Base-by-base conservation (phyloP, 345 rosid genomes). In the Aquilaria yunnanensis region DNA sequence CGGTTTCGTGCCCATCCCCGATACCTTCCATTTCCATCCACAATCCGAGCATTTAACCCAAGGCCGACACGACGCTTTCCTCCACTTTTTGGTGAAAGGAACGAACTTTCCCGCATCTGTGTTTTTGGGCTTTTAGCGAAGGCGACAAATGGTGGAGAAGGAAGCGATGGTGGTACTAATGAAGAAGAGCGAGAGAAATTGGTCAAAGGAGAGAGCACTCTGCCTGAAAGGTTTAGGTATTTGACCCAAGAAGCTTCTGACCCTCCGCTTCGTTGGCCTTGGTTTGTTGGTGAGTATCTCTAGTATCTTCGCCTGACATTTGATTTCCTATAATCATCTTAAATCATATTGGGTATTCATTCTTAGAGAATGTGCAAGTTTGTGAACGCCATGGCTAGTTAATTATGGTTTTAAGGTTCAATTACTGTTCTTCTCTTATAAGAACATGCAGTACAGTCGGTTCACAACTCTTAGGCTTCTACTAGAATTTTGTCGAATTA, bases 181-280 rank as follows among this genome's bases (percentile, higher is more conserved):
- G 92, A 85, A 45, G 82, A 72, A 14, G 89, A 85, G 66, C 65
- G 53, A 51, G 89, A 85, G 64, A 67, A 51, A 51, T 68, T 80
- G 63, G 85, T 81, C 56, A 80, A 86, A 61, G 81, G 87, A 45
- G 85, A 81, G 69, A 92, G 93, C 69, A 85, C 98, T 32, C 76
- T 89, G 91, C 96, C 93, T 65, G 96, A 85, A 64, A 80, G 96
- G 74, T 92, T 92, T 70, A 78, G 89, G 73, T 75, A 89, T 78
- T 70, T 92, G 75, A 85, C 89, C 71, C 84, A 79, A 76, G 87
- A 89, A 83, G 96, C 85, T 9, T 89, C 89, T 30, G 85, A 87
- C 46, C 77, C 69, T 68, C 87, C 91, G 43, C 31, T 81, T 32
- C 72, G 74, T 50, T 92, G 98, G 96, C 98, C 91, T 12, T 92